Conservation (phyloP, 164 flowering plant genomes). For the Magnolia officinalis region DNA sequence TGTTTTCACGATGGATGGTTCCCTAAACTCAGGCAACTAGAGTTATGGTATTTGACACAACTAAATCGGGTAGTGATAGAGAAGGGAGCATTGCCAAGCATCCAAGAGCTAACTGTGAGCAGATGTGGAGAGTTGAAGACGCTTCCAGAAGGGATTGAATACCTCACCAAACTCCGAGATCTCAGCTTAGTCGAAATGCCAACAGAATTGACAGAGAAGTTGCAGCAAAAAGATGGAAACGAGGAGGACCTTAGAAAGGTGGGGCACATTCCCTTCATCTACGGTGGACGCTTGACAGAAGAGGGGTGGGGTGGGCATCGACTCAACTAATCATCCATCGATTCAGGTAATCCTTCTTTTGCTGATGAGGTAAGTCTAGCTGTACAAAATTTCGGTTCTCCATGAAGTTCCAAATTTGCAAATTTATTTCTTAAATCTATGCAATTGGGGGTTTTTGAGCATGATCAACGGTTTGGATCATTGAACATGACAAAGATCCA, state of each 20-base stretch:
- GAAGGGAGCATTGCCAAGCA: constrained; percentile 4
- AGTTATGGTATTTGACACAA: neutral
- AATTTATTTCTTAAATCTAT: too few species aligned
- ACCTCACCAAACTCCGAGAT: neutral
- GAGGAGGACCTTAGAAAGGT: neutral
- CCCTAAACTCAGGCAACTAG: neutral
- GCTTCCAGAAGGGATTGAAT: constrained; percentile 2
- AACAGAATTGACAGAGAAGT: neutral
- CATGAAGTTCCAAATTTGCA: too few species aligned
- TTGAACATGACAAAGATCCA: too few species aligned
- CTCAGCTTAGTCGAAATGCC: neutral
- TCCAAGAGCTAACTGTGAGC: neutral
- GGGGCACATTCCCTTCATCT: neutral
- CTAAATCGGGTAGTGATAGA: neutral
- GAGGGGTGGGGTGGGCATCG: neutral
- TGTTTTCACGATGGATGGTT: constrained; percentile 5
- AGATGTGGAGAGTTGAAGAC: neutral
- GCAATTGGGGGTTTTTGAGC: too few species aligned
- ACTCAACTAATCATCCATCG: too few species aligned
- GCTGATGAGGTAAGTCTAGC: too few species aligned
- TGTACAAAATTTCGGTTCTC: too few species aligned
- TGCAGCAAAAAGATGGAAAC: neutral
- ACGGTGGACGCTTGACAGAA: neutral
- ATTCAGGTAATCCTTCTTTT: too few species aligned
- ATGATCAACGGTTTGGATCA: too few species aligned